phyloP scores from a whole-genome alignment of 2,329 filamentous ascomycete species.

The Gyromitra esculenta region DNA sequence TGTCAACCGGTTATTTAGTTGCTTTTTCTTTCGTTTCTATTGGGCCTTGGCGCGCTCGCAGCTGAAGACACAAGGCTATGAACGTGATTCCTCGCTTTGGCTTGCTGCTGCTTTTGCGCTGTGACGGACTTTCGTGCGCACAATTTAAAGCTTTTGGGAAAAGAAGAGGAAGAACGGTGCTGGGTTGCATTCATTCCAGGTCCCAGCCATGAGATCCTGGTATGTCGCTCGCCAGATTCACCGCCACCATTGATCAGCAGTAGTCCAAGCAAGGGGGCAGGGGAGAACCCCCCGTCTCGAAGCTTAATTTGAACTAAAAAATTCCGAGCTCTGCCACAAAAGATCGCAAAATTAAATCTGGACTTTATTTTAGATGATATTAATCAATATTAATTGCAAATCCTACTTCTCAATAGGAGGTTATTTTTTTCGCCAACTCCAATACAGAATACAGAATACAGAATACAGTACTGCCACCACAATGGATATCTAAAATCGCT shows the following conservation, averaged over 20 bases:
- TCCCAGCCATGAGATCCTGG: background rate
- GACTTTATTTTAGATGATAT: background rate
- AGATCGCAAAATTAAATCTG: background rate
- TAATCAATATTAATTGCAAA: conserved; percentile 20
- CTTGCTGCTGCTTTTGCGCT: conserved; percentile 39
- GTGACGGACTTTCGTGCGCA: conserved; percentile 8
- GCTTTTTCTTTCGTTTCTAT: conserved; percentile 28
- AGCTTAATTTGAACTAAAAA: conserved; percentile 44
- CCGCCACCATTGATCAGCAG: conserved; percentile 24
- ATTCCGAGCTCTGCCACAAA: conserved; percentile 24
- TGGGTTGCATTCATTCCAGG: background rate
- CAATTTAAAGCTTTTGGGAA: background rate
- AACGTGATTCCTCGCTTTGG: conserved; percentile 25
- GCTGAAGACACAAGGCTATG: background rate
- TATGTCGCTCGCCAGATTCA: background rate
- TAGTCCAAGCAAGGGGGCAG: conserved; percentile 31
- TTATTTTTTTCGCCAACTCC: background rate
- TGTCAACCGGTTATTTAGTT: conserved; percentile 50
- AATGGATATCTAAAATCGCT: background rate
- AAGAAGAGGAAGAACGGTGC: background rate
- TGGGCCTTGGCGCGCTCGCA: conserved; percentile 11
- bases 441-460: conserved; percentile 12
- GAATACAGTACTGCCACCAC: conserved; percentile 2
- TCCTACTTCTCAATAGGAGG: conserved; percentile 14
- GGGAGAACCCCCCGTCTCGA: background rate